phyloP scores from a whole-genome alignment of 148 eudicot species.

The Vaccinium vitisidaea region DNA sequence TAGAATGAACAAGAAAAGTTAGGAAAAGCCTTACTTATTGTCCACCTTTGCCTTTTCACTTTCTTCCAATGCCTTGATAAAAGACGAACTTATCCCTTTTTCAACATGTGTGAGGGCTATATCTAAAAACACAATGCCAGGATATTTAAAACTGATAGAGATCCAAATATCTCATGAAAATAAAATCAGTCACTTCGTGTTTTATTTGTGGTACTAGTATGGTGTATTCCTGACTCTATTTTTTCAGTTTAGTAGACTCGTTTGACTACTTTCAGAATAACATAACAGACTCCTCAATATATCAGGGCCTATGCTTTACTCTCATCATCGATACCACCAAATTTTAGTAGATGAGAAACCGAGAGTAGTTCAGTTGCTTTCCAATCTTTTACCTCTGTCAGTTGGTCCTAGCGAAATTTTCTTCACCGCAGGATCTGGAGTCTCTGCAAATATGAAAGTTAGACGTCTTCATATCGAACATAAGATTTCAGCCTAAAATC shows the following conservation, averaged over 20 bases:
- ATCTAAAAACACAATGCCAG: constrained; percentile 32
- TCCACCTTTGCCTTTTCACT: constrained; percentile 58
- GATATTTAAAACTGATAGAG: not conserved
- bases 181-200: not conserved
- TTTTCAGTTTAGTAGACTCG: not conserved
- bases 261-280: not conserved
- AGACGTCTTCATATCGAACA: too few relatives aligned
- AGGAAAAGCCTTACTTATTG: constrained; percentile 25
- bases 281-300: not conserved
- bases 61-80: constrained; percentile 96
- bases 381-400: constrained; percentile 34
- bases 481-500: too few relatives aligned
- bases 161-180: not conserved
- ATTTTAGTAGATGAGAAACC: not conserved
- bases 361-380: not conserved
- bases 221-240: not conserved
- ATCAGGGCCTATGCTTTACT: not conserved
- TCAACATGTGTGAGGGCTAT: constrained; percentile 56
- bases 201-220: too few relatives aligned
- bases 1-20: constrained; percentile 1
- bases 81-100: constrained; percentile 66
- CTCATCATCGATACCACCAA: not conserved
- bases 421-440: constrained; percentile 27
- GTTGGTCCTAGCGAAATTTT: constrained; percentile 25
- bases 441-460: constrained; percentile 16